These are phyloP conservation scores for Erysimum cheiranthoides DNA, from an alignment of 345 rosid species.

Conservation along the genomic window DNA sequence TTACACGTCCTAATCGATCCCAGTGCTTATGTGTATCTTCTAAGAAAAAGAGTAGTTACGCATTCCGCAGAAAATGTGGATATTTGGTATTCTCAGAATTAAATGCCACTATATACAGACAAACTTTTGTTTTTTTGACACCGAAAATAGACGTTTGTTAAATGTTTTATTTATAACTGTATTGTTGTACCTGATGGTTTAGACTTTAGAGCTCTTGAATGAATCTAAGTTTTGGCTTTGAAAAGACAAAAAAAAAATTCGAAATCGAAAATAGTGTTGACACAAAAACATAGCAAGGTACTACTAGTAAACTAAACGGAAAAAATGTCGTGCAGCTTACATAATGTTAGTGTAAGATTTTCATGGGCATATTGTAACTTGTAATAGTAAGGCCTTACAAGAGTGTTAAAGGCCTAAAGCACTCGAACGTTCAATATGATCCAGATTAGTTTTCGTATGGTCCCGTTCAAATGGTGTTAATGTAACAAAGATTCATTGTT, in stretches of 20 bases:
- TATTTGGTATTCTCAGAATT: constrained; percentile 22
- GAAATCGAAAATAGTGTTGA: neutral
- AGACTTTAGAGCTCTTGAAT: neutral
- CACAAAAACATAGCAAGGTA: neutral
- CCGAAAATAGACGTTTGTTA: neutral
- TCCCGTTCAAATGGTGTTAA: neutral
- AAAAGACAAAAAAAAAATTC: neutral
- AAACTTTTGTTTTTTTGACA: neutral
- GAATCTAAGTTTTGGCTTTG: neutral
- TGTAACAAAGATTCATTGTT: constrained; percentile 3
- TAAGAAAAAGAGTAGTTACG: neutral
- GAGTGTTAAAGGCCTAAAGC: neutral
- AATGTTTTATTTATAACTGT: neutral
- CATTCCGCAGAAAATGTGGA: constrained; percentile 17
- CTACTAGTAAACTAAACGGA: neutral
- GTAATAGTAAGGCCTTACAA: constrained; percentile 10
- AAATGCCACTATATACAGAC: constrained; percentile 2
- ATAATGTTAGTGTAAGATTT: neutral
- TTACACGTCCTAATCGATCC: constrained; percentile 21
- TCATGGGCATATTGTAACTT: neutral
- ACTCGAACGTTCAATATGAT: neutral
- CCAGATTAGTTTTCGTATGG: neutral
- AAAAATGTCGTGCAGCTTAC: neutral
- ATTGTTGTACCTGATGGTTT: neutral
- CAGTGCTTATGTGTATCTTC: constrained; percentile 32